Conservation (phyloP, 345 rosid species). For the Lepidium sativum region DNA sequence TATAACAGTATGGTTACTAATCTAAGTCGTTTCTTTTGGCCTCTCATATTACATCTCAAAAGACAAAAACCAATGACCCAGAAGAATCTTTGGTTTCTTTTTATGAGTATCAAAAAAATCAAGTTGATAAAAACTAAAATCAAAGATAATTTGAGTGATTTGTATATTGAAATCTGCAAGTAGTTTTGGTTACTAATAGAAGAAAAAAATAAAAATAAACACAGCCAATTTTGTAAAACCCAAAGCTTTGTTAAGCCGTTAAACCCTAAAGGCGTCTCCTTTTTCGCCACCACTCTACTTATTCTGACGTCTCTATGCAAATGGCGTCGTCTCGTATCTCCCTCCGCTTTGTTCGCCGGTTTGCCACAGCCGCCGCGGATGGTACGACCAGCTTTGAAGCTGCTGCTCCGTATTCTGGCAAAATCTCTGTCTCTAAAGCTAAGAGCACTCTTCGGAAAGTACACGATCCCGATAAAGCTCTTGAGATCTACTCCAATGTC, state of each 20-base stretch:
- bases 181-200: neutral
- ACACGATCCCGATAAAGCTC: constrained; percentile 72
- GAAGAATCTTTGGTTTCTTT: neutral
- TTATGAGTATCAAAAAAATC: neutral
- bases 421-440: constrained; percentile 52
- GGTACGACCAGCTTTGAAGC: constrained; percentile 6
- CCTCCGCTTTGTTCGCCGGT: constrained; percentile 41
- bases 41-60: too few species aligned
- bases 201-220: neutral
- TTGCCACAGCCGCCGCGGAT: constrained; percentile 27
- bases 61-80: neutral
- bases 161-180: too few species aligned
- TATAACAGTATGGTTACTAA: neutral
- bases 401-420: constrained; percentile 7
- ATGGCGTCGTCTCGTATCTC: constrained; percentile 36
- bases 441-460: constrained; percentile 50
- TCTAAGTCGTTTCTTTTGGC: neutral
- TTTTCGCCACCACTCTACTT: neutral
- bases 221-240: neutral
- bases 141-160: neutral
- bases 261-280: constrained; percentile 16
- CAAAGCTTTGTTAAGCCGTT: neutral
- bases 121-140: neutral
- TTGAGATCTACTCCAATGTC: constrained; percentile 52
- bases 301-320: neutral